Base-by-base conservation (phyloP, 2,329 filamentous ascomycete species). In the Bretziella fagacearum region DNA sequence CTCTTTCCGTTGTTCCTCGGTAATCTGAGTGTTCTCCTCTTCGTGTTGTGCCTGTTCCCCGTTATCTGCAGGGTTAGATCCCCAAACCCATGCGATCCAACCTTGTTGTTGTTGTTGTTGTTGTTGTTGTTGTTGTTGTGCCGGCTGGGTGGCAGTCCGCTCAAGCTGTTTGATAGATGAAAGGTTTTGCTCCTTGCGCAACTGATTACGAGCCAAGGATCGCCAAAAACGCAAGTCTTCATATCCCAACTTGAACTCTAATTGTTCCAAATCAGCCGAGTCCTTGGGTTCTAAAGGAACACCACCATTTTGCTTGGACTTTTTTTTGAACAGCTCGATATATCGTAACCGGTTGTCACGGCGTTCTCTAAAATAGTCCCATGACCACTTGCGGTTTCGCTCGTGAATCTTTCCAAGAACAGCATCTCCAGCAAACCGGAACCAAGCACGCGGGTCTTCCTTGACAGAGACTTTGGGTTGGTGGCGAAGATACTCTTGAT, bases 221-320 rank as follows among this genome's bases (percentile, higher is more conserved):
- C 91, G 74, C 87, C 91, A 99, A 65, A 98, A 99, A 3, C 91
- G 81, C 46, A 99, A 69, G 59, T 98, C 93, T 60, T 98, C 91
- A 59, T 98, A 98, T 27, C 73, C 78, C 2, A 94, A 70, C 59
- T 95, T 95, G 67, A 74, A 77, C 60, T 99, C 91, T 2, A 99
- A 70, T 42, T 70, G 70, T 36, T 79, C 74, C 1, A 95, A 59
- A 32, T 87, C 82, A 37, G 80, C 77, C 1, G 62, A 69, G 54
- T 98, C 91, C 6, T 79, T 68, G 0, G 77, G 60, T 0, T 77
- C 71, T 8, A 95, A 65, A 51, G 83, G 81, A 51, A 78, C 22
- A 13, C 25, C 3, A 17, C 15, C 25, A 55, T 75, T 79, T 52
- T 80, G 74, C 58, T 85, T 86, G 62, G 79, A 84, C 35, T 22